These are phyloP conservation scores for Stellera chamaejasme DNA, from an alignment of 345 rosid species.

Conservation along the genomic window DNA sequence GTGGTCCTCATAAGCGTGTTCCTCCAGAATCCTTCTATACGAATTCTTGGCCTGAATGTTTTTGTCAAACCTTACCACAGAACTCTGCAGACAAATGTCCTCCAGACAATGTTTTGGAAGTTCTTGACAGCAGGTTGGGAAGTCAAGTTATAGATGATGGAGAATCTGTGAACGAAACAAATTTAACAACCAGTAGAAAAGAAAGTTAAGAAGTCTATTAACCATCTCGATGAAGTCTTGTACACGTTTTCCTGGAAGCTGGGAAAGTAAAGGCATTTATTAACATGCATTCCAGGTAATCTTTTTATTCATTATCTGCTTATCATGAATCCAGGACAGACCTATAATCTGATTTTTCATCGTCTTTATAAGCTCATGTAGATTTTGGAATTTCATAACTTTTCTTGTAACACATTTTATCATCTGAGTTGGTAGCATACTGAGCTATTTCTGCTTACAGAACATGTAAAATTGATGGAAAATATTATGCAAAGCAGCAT, in stretches of 20 bases:
- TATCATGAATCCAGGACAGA: background rate
- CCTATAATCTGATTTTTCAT: too few relatives aligned
- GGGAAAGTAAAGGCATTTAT: conserved; percentile 13
- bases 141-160: conserved; percentile 25
- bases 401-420: too few relatives aligned
- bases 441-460: too few relatives aligned
- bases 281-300: conserved; percentile 19
- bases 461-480: too few relatives aligned
- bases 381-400: too few relatives aligned
- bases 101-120: conserved; percentile 70
- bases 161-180: conserved; percentile 28
- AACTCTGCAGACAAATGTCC: conserved; percentile 84
- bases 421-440: too few relatives aligned
- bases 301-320: conserved; percentile 3
- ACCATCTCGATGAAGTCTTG: background rate
- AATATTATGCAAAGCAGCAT: too few relatives aligned
- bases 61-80: conserved; percentile 59
- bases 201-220: conserved; percentile 29
- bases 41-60: conserved; percentile 99
- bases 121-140: conserved; percentile 47
- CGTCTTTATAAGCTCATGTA: too few relatives aligned
- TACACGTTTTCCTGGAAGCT: conserved; percentile 2
- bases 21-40: conserved; percentile 95
- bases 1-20: conserved; percentile 84
- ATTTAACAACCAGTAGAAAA: conserved; percentile 32